phyloP scores from a whole-genome alignment of 306 rosid species.

The Sphenostylis stenocarpa region DNA sequence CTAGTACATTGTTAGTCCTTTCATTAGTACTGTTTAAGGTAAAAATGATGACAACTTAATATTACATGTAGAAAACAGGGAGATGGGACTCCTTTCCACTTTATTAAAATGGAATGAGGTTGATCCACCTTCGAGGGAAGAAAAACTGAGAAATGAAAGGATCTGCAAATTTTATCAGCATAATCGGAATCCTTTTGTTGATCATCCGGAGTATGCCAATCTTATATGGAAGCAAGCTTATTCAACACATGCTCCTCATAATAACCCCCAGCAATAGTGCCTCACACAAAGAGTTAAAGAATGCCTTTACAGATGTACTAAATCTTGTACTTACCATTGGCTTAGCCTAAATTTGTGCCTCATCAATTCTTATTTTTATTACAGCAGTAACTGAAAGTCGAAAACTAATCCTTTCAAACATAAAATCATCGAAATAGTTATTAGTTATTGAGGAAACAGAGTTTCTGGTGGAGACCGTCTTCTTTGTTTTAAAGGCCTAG shows the following conservation, averaged over 20 bases:
- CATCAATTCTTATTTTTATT: not conserved
- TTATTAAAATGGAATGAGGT: constrained; percentile 65
- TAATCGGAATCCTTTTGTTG: constrained; percentile 76
- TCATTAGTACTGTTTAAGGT: not conserved
- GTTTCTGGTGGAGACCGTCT: too few species aligned
- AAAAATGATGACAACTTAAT: constrained; percentile 2
- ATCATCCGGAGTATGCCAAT: constrained; percentile 64
- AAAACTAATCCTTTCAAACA: too few species aligned
- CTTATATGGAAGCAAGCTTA: constrained; percentile 51
- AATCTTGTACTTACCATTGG: not conserved
- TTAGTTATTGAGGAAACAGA: too few species aligned
- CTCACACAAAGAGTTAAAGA: not conserved
- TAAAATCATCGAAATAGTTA: too few species aligned
- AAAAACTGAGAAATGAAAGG: constrained; percentile 73
- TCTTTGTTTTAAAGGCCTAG: too few species aligned
- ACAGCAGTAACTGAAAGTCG: too few species aligned
- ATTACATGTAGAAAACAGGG: constrained; percentile 46
- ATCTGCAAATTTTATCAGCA: constrained; percentile 74
- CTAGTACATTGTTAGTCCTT: not conserved
- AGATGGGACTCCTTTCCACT: constrained; percentile 74
- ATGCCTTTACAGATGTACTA: not conserved
- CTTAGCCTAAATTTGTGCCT: not conserved
- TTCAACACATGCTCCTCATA: not conserved
- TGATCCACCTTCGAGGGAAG: constrained; percentile 83
- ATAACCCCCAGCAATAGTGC: not conserved